Base-by-base conservation (phyloP, 352 stramenopile genomes). In the Phytophthora pistaciae region DNA sequence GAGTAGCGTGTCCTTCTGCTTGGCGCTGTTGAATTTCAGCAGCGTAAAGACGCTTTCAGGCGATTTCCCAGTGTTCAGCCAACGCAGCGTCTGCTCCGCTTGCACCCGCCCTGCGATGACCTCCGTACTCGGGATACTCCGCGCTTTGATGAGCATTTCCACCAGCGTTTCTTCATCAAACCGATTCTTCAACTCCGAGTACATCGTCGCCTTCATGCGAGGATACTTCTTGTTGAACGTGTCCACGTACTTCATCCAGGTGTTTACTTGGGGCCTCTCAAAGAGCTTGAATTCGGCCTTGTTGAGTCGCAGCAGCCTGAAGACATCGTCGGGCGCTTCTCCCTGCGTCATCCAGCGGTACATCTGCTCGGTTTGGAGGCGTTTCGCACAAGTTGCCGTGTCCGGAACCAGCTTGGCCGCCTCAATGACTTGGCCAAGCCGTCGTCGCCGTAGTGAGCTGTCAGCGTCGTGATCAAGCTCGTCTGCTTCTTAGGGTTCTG, bases 401-500 rank as follows among this genome's bases (percentile, higher is more conserved):
- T 20, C 23, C 49, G 14, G 11, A 3, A 56, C 49, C 11, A 36
- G 20, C 49, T 56, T 56, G 1, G 21, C 49, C 21, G 10, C 3
- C 16, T 56, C 11, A 36, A 56, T 29, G 13, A 56, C 9, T 20
- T 29, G 10, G 49, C 49, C 49, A 56, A 9, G 13, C 23, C 23
- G 8, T 56, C 49, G 20, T 56, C 49, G 0, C 49, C 49, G n/a
- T 20, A 56, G 13, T 33, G 20, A 18, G 20, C 23, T 5, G 23
- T 20, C 23, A 56, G 11, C 49, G 20, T 29, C 49, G 20, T 8
- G 13, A 56, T 33, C 49, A 56, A 66, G 3, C 46, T 63, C 1
- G 61, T 74, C 31, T 61, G 33, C 44, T 59, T 53, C 20, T 5
- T 48, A 5, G 62, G 62, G 29, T 64, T 21, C 18, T 60, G 16